phyloP scores from a whole-genome alignment of 257 asterid genomes.

The Gentiana dahurica region DNA sequence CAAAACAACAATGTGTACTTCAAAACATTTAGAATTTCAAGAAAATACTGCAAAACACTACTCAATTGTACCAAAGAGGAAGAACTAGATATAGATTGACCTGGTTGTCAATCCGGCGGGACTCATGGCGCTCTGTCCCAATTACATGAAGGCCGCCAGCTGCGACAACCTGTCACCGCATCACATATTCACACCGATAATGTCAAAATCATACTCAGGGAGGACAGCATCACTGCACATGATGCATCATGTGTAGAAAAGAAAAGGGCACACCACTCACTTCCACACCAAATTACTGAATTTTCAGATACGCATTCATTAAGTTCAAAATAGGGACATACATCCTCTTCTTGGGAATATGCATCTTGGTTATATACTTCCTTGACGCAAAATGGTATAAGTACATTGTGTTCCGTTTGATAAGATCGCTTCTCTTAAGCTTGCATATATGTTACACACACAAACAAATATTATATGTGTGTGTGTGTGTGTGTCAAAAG shows the following conservation, averaged over 20 bases:
- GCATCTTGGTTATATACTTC: too few species aligned
- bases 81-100: conserved; percentile 20
- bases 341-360: too few species aligned
- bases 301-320: too few species aligned
- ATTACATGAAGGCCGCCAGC: conserved; percentile 98
- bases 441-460: too few species aligned
- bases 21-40: neutral
- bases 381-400: too few species aligned
- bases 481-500: too few species aligned
- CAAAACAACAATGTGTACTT: neutral
- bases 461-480: too few species aligned
- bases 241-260: neutral
- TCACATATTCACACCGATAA: too few species aligned
- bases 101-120: conserved; percentile 99
- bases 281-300: neutral
- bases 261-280: neutral
- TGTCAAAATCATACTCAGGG: neutral
- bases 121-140: conserved; percentile 97
- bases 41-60: neutral
- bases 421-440: too few species aligned
- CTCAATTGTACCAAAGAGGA: conserved; percentile 1
- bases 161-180: conserved; percentile 57
- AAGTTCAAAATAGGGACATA: too few species aligned
- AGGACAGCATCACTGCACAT: neutral
- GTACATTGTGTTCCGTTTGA: too few species aligned